Evolutionary conservation across 495 filamentous ascomycete species (phyloP), one percentile per base, ranked within the genome.

Genomic region (Articulospora tetracladia): DNA sequence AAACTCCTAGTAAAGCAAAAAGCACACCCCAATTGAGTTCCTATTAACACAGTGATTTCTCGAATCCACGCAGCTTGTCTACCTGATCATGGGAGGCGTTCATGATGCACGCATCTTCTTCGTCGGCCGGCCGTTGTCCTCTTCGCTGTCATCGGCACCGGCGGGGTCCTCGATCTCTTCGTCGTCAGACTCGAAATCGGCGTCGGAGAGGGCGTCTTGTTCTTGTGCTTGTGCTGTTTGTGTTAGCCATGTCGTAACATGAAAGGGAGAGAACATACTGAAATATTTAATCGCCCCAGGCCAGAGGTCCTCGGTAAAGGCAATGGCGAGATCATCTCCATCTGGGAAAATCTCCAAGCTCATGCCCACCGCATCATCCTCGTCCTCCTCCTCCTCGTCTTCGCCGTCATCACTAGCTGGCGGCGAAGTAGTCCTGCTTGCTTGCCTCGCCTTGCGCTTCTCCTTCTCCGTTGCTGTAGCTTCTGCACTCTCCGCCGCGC

Each of bases 241-340:
- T 41, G 27, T 27, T 57, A 30, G 28, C 58, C 11, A 26, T 26
- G 47, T 47, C 10, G 58, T n/a, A 19, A 56, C 6, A n/a, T 23
- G 15, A 56, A 25, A 23, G 25, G 25, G 13, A 41, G 39, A 17
- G 36, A 6, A 84, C 89, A 72, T 75, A 96, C 92, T 89, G 72
- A 93, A 98, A 71, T 92, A 92, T 70, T 90, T 93, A 68, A 95
- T 81, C 25, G 93, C 93, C 54, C 85, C 81, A 25, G 90, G 87
- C 85, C 87, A 98, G 50, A 97, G 76, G 61, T 97, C 92, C 61
- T 97, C 93, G 22, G 89, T 83, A 63, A 97, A 74, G 26, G 85
- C 75, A 57, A 93, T 78, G 20, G 92, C 92, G 17, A 97, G 63
- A 59, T 90, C 85, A 55, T 94, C 91, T 3, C 91, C 93, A 24